Conservation (phyloP, 2,329 filamentous ascomycete species). For the Colletotrichum spinosum region DNA sequence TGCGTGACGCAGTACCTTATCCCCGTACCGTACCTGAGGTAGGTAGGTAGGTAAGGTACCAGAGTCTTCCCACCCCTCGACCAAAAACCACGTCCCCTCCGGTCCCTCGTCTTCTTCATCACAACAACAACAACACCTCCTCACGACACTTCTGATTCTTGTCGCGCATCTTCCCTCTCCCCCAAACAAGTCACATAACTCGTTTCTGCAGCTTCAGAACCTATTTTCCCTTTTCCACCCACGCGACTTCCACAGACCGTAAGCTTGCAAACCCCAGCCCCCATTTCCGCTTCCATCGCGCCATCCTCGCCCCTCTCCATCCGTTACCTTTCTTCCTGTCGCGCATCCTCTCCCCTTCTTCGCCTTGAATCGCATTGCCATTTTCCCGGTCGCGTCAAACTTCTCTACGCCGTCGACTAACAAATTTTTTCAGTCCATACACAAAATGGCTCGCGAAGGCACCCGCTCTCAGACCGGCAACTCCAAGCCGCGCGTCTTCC, state of each 20-base stretch:
- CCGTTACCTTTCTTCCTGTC: neutral
- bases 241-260: neutral
- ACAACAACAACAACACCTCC: constrained; percentile 2
- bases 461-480: constrained; percentile 65
- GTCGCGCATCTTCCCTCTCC: neutral
- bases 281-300: neutral
- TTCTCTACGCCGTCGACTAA: neutral
- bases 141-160: neutral
- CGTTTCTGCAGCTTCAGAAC: constrained; percentile 18
- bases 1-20: too few relatives aligned
- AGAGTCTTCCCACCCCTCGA: neutral
- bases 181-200: neutral
- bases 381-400: constrained; percentile 18
- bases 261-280: constrained; percentile 6
- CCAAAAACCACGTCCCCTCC: constrained; percentile 19
- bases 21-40: neutral
- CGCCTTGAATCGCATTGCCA: constrained; percentile 9
- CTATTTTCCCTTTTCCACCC: constrained; percentile 1
- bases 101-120: neutral
- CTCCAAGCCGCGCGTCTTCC: constrained; percentile 64
- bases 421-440: neutral
- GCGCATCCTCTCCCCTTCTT: constrained; percentile 15
- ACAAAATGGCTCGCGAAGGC: constrained; percentile 60
- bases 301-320: neutral
- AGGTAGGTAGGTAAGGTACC: neutral